Evolutionary conservation across 441 rosid genomes (phyloP), one percentile per base, ranked within the genome.

Genomic region (Populus tomentosa): DNA sequence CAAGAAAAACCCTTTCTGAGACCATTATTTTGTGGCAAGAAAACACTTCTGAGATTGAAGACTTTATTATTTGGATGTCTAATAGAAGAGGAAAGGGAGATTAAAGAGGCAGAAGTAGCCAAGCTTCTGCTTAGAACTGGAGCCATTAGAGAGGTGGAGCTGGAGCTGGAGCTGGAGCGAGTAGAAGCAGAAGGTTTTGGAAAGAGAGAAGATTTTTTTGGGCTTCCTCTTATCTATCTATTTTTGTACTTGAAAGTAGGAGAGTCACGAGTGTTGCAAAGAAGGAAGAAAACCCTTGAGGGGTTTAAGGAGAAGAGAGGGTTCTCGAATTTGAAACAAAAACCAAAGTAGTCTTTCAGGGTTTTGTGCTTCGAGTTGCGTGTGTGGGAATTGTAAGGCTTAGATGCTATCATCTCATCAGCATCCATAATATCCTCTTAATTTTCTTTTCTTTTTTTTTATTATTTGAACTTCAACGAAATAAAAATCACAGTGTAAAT

Each of bases 51-150:
- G 6, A 84, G 78, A 82, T 62, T 72, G n/a, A 82, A 78, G 61
- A 81, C 79, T 76, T 78, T 76, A 73, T 35, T 68, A 46, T 30
- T 69, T 65, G 82, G 80, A 30, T 76, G 84, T 78, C 53, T 83
- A 61, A 82, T 68, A 1, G 92, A 82, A 30, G 88, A 75, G 42
- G 94, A 90, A 20, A 86, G 79, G 0, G 88, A 87, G 32, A 89
- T 84, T 42, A 92, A 72, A 71, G 95, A 83, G 75, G 88, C 75
- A n/a, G 14, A 62, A 62, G 90, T 70, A 67, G 82, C 78, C 23
- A 92, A 84, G 79, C 89, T 87, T 88, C 95, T 87, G 85, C 90
- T 88, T 26, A 92, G 85, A 79, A 86, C 93, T 6, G 95, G 90
- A 87, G 97, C 97, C 99, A 95, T 93, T 13, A 10, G 78, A 35